Evolutionary conservation across 805 yeast species (phyloP), one percentile per base, ranked within the genome.

Genomic region (Starmera caribaea): DNA sequence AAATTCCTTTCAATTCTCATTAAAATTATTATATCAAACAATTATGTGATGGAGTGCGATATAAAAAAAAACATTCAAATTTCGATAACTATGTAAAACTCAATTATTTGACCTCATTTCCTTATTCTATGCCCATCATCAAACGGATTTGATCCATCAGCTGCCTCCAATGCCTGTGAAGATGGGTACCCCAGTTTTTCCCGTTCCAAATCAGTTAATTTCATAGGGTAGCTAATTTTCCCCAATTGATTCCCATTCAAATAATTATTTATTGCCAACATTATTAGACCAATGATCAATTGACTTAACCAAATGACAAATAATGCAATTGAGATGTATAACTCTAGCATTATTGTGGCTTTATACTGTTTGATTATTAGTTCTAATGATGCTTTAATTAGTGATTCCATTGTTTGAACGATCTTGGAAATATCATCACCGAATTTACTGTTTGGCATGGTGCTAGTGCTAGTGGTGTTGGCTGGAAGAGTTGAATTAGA

Each of bases 291-390:
- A 29, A 35, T 29, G 9, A 35, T 8, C 5, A 29, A 12, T 45
- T 72, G 72, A 1, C 68, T 8, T 1, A 63, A 3, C 79, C 81
- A 78, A 1, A 70, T 28, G 0, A 58, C 62, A 2, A 76, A 34
- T 1, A 79, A 50, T 0, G 51, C 62, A 3, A 66, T 32, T 1
- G 76, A 63, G 3, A 78, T 58, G 28, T 57, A 59, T 8, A 75
- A 52, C 51, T 77, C 81, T 15, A 57, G 41, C 38, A 55, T 43
- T 8, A 74, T 45, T 0, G 68, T 54, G 3, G 59, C 42, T 32
- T 54, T 49, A 41, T 63, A 67, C 12, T 48, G 45, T 4, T 42
- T 37, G 6, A 71, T 39, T 7, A 66, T 43, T 1, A 45, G 42
- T 3, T 51, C 38, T 5, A 61, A 38, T 2, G 54, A 42, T 3